Conservation (phyloP, 2,329 filamentous ascomycete genomes). For the Neopestalotiopsis clavispora region DNA sequence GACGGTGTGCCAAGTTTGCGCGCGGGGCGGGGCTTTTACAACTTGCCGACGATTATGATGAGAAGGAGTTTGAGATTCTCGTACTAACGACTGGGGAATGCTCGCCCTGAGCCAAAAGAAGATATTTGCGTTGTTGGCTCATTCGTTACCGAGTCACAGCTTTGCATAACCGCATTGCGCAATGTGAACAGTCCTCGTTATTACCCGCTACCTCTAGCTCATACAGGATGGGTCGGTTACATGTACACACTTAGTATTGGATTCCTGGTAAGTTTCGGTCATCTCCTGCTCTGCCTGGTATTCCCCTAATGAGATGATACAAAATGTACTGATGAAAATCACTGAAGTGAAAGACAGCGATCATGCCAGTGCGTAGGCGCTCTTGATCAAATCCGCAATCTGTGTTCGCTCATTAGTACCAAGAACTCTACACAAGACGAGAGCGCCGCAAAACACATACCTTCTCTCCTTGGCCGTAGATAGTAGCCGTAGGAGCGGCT, state of each 20-base stretch:
- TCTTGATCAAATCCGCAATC: not conserved
- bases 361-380: not conserved
- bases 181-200: no score
- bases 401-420: not conserved
- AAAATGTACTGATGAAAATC: no score
- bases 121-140: no score
- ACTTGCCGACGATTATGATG: not conserved
- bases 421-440: not conserved
- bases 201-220: no score
- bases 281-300: no score
- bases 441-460: slow-evolving; percentile 4
- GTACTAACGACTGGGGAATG: slow-evolving; percentile 2
- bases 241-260: accelerated
- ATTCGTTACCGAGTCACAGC: no score
- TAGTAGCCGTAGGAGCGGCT: slow-evolving; percentile 19
- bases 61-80: slow-evolving; percentile 11
- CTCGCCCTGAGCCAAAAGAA: not conserved
- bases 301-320: no score
- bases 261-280: no score
- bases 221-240: accelerated
- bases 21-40: not conserved
- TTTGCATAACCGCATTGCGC: no score
- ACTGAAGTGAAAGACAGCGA: no score
- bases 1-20: slow-evolving; percentile 12
- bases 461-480: slow-evolving; percentile 22